phyloP scores from a whole-genome alignment of 164 flowering plant species.

The Malania oleifera region DNA sequence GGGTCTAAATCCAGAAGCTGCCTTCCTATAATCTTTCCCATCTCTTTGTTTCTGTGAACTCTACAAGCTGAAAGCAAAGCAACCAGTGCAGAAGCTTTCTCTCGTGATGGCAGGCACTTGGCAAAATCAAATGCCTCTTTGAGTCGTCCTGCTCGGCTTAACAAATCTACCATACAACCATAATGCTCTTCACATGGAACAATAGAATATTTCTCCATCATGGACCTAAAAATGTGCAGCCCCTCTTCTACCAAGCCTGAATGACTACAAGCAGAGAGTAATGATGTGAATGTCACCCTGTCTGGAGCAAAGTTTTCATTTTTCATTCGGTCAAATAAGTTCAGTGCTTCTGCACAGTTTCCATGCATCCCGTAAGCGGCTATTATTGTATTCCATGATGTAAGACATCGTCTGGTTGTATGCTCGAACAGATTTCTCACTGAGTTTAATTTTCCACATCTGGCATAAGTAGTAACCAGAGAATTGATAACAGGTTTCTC shows the following conservation, averaged over 20 bases:
- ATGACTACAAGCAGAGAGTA: slow-evolving; percentile 61
- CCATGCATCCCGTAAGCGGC: slow-evolving; percentile 51
- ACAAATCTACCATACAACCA: slow-evolving; percentile 57
- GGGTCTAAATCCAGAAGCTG: slow-evolving; percentile 37
- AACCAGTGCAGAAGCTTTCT: slow-evolving; percentile 29
- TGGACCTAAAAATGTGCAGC: slow-evolving; percentile 31
- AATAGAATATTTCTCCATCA: slow-evolving; percentile 31
- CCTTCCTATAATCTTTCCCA: slow-evolving; percentile 43
- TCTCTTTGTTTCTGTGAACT: slow-evolving; percentile 29
- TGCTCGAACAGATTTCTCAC: slow-evolving; percentile 34
- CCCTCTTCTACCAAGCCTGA: slow-evolving; percentile 60
- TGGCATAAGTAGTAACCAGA: slow-evolving; percentile 45
- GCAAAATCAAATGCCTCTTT: slow-evolving; percentile 47
- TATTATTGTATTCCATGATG: slow-evolving; percentile 52
- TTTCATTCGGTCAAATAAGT: slow-evolving; percentile 35
- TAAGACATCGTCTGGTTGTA: slow-evolving; percentile 3
- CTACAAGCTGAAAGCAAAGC: slow-evolving; percentile 59
- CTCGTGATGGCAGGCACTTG: slow-evolving; percentile 23
- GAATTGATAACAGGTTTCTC: slow-evolving; percentile 35
- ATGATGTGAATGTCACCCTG: slow-evolving; percentile 38
- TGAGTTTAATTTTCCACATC: slow-evolving; percentile 37
- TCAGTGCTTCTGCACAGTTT: slow-evolving; percentile 24
- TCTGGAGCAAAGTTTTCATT: slow-evolving; percentile 29
- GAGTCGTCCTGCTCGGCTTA: slow-evolving; percentile 57
- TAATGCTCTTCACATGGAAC: slow-evolving; percentile 50